phyloP scores from a whole-genome alignment of 108 stramenopile genomes.

The Schizochytrium sp. region DNA sequence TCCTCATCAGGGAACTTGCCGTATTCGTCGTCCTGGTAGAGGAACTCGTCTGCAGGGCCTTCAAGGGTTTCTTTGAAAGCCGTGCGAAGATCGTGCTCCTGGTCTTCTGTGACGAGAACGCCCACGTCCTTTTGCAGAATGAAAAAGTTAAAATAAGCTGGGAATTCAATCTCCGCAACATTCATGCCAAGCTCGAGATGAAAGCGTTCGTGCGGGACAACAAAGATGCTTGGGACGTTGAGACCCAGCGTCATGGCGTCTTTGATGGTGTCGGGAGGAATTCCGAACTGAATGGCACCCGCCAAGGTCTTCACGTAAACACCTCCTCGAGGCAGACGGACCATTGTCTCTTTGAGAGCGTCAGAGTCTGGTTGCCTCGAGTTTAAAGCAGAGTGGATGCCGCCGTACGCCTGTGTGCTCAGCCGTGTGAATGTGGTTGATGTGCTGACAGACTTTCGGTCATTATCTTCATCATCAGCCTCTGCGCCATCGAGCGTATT shows the following conservation, averaged over 20 bases:
- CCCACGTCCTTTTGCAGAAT: constrained; percentile 14
- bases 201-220: constrained; percentile 81
- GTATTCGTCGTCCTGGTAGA: background rate
- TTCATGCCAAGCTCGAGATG: constrained; percentile 80
- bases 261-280: constrained; percentile 92
- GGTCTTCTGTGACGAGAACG: background rate
- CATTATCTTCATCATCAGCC: background rate
- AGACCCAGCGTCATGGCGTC: constrained; percentile 78
- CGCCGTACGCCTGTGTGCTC: background rate
- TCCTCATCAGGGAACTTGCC: background rate
- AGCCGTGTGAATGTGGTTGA: background rate
- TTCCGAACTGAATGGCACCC: constrained; percentile 61
- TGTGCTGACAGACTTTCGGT: background rate
- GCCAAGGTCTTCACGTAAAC: constrained; percentile 16
- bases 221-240: constrained; percentile 68
- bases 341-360: background rate
- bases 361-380: background rate
- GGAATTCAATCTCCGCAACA: constrained; percentile 89
- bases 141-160: constrained; percentile 89
- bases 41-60: background rate
- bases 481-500: background rate
- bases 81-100: background rate
- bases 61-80: background rate
- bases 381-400: background rate
- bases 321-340: constrained; percentile 22